Evolutionary conservation across 768 basidiomycete genomes (phyloP).

Genomic region (Rhizopogon vinicolor): DNA sequence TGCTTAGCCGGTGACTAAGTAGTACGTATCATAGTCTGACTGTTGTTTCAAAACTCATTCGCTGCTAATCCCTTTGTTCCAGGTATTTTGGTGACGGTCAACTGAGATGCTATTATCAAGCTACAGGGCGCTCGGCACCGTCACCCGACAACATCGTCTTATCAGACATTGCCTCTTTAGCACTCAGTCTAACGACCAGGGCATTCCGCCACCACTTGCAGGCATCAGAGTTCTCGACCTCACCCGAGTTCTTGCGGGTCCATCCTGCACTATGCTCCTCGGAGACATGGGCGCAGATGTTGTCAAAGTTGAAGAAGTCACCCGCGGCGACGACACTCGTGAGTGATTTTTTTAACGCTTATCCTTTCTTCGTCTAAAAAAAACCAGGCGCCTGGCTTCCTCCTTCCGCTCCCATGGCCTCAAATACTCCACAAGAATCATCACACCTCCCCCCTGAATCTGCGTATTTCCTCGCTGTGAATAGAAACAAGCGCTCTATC

Average conservation of each 20-base stretch:
- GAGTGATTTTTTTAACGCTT: slow-evolving; percentile 22
- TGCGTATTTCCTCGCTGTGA: slow-evolving; percentile 87
- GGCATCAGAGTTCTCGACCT: slow-evolving; percentile 86
- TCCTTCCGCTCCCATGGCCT: slow-evolving; percentile 48
- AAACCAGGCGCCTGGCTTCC: slow-evolving; percentile 59
- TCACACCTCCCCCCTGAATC: slow-evolving; percentile 81
- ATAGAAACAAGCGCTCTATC: slow-evolving; percentile 86
- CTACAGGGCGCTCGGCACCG: not conserved
- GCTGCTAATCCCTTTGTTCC: not conserved
- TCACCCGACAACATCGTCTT: not conserved
- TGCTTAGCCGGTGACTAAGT: not conserved
- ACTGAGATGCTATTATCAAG: not conserved
- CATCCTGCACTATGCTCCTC: slow-evolving; percentile 90
- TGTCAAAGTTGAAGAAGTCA: slow-evolving; percentile 82
- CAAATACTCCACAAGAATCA: slow-evolving; percentile 46
- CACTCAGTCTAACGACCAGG: slow-evolving; percentile 16
- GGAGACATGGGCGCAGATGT: slow-evolving; percentile 92
- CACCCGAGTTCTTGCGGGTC: slow-evolving; percentile 88
- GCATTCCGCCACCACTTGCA: slow-evolving; percentile 73
- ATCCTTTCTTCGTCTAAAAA: slow-evolving; percentile 8
- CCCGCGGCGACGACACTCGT: slow-evolving; percentile 88
- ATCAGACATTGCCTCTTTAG: not conserved
- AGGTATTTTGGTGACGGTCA: not conserved
- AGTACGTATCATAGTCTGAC: not conserved
- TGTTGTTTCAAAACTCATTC: not conserved